Base-by-base conservation (phyloP, 768 basidiomycete genomes). In the Lenzites betulinus region DNA sequence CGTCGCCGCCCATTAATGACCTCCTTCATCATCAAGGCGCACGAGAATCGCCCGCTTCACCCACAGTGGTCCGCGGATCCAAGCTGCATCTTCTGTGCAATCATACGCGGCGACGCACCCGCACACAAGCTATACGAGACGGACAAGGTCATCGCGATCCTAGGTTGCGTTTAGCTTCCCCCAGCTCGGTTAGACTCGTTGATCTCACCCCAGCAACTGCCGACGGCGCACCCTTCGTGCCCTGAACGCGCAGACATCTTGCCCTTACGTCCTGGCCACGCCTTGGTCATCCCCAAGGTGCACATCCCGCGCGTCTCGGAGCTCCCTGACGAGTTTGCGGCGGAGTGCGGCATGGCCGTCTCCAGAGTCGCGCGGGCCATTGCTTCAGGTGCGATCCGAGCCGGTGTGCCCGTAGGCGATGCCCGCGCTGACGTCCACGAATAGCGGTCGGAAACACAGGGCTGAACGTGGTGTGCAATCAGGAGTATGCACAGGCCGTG, bases 401-500 rank as follows among this genome's bases (percentile, higher is more conserved):
- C 54, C 18, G 23, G 28, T 22, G 28, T 42, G 22, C 13, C 7
- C 28, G 11, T 11, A 33, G 30, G 30, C 30, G 30, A 33, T 33
- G 30, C 30, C 6, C 30, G 6, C 35, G 18, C n/a, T 63, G 28
- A 48, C 59, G 7, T 33, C 30, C n/a, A 16, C 18, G 56, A 15
- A 26, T 39, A 89, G 88, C 83, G 1, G 64, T 89, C 25, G 77
- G 82, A 12, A 86, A 89, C 64, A 87, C 86, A 16, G 87, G 78
- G 7, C 75, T 91, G 48, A 91, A 90, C 68, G 82, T 91, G 7
- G 89, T 90, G 4, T 89, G 88, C 66, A 90, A 90, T 68, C 89
- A 91, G 68, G 89, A 90, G 71, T 91, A 91, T 65, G 89, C 89
- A 0, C 89, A 91, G 68, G 87, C 86, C 4, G 87, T 91, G 7